These are phyloP conservation scores for Paramecium sexaurelia DNA, from an alignment of 73 alveolate genomes.

Conservation along the genomic window DNA sequence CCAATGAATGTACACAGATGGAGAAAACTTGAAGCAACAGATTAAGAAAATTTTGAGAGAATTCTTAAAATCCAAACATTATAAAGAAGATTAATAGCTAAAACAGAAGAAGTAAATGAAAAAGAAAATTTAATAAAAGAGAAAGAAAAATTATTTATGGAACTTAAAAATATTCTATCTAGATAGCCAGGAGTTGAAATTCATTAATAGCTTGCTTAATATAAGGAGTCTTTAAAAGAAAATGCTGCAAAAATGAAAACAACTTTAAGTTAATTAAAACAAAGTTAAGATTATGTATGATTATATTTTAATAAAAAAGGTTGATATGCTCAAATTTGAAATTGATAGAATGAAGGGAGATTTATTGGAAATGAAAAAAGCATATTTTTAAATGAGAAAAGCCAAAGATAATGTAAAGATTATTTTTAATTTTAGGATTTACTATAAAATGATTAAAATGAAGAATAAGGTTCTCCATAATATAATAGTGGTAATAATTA, in stretches of 20 bases:
- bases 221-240: slow-evolving; percentile 98
- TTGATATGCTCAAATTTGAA: slow-evolving; percentile 84
- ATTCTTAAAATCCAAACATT: slow-evolving; percentile 93
- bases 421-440: not conserved
- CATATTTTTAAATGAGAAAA: slow-evolving; percentile 78
- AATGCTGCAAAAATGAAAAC: slow-evolving; percentile 93
- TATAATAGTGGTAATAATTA: not conserved
- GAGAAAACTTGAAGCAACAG: slow-evolving; percentile 79
- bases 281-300: slow-evolving; percentile 60
- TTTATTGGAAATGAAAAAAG: slow-evolving; percentile 74
- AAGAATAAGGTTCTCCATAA: not conserved
- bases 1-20: slow-evolving; percentile 98
- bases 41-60: slow-evolving; percentile 73
- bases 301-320: slow-evolving; percentile 44
- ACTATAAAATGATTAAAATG: not conserved
- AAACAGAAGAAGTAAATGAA: slow-evolving; percentile 98
- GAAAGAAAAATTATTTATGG: slow-evolving; percentile 99
- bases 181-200: slow-evolving; percentile 99
- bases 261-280: slow-evolving; percentile 89
- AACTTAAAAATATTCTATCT: slow-evolving; percentile 98
- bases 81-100: slow-evolving; percentile 98
- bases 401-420: slow-evolving; percentile 55
- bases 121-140: slow-evolving; percentile 98
- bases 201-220: slow-evolving; percentile 95
- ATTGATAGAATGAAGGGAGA: slow-evolving; percentile 83